Evolutionary conservation across 2,329 filamentous ascomycete genomes (phyloP).

Genomic region (Tolypocladium ovalisporum): DNA sequence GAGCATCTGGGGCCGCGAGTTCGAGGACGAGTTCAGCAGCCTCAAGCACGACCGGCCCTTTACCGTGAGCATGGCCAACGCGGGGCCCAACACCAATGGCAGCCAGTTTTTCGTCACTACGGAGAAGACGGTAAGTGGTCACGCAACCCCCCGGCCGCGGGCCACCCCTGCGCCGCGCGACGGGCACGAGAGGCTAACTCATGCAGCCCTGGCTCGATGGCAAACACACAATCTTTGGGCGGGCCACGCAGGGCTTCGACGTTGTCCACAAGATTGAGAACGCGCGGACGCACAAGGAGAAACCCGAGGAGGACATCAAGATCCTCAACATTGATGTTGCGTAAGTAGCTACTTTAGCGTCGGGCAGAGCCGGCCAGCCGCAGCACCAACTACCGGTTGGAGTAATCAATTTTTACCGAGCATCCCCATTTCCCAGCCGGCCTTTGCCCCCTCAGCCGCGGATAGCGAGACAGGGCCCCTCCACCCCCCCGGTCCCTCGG

Average conservation of each 20-base stretch:
- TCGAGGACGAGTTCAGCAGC: slow-evolving; percentile 87
- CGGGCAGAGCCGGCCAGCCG: background rate
- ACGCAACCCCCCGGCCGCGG: background rate
- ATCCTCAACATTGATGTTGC: slow-evolving; percentile 74
- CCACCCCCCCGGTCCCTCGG: background rate
- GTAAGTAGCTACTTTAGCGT: slow-evolving; percentile 15
- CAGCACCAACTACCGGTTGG: background rate
- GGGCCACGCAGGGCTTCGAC: slow-evolving; percentile 82
- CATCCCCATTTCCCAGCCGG: background rate
- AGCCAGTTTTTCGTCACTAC: slow-evolving; percentile 98
- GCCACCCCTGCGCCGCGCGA: background rate
- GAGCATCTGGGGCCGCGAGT: slow-evolving; percentile 89
- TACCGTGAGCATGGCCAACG: slow-evolving; percentile 95
- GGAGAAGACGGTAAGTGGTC: slow-evolving; percentile 66
- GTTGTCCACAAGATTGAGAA: slow-evolving; percentile 96
- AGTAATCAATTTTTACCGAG: background rate
- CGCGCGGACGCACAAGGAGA: slow-evolving; percentile 74
- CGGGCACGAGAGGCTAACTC: background rate
- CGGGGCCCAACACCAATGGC: slow-evolving; percentile 87
- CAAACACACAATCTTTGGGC: slow-evolving; percentile 93
- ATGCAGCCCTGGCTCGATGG: slow-evolving; percentile 77
- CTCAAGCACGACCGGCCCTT: slow-evolving; percentile 93
- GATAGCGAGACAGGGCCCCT: background rate
- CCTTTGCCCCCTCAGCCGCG: background rate
- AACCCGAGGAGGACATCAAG: slow-evolving; percentile 94